Evolutionary conservation across 1,284 basidiomycete genomes (phyloP), one percentile per base, ranked within the genome.

Genomic region (Irpex sp.): DNA sequence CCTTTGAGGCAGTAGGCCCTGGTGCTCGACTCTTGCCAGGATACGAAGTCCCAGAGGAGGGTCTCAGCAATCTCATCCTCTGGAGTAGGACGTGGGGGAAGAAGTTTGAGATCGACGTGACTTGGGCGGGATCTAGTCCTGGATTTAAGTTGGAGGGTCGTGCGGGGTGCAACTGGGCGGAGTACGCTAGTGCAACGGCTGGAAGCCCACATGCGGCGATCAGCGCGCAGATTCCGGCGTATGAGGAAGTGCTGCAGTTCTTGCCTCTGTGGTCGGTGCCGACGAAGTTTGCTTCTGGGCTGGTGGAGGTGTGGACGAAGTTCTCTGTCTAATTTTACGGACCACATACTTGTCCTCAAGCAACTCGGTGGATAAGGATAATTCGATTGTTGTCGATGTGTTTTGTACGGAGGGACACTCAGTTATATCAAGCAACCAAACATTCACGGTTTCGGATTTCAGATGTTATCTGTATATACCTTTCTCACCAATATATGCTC

Each of bases 1-100:
- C 73, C 38, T 82, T 84, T 64, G 71, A 71, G 58, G 79, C 79
- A 13, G 70, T 68, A 17, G 79, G 74, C 4, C 64, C 65, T 31
- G 74, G 76, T 4, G 73, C 69, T 57, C 76, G 71, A 3, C 70
- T 83, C 63, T 85, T 85, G 66, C 69, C 73, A 2, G 79, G 79
- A 3, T 85, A 83, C 68, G 77, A 76, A 40, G 68, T 82, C 11
- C 76, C 78, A 0, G 65, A 70, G 5, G 68, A 69, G 5, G 85
- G 82, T 0, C 59, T 85, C 44, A 72, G 70, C 37, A 78, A 82
- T 68, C 60, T 90, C 59, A 73, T 80, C 57, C 74, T 93, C 13
- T 93, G 88, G 88, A 88, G 85, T 63, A 79, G 91, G 34, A 80
- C 78, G n/a, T 92, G 90, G 85, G 85, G 80, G 11, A 79, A 79